Evolutionary conservation across 768 basidiomycete genomes (phyloP).

Genomic region (Clathrus columnatus): DNA sequence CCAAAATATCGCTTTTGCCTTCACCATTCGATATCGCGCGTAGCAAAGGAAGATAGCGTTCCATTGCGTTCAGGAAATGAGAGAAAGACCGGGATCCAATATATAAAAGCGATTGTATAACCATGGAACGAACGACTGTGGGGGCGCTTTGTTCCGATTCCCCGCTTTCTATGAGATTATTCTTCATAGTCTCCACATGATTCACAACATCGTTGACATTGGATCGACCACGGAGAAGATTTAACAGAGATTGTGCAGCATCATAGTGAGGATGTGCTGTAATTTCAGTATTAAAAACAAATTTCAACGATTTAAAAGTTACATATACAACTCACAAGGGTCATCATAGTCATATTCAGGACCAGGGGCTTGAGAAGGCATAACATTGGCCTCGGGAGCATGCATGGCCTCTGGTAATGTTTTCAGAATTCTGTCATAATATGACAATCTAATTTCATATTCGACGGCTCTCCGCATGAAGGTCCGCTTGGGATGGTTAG

Average conservation of each 20-base stretch:
- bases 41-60: slow-evolving; percentile 78
- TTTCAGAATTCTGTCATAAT: slow-evolving; percentile 85
- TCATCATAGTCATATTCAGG: slow-evolving; percentile 82
- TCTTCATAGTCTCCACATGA: slow-evolving; percentile 63
- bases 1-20: slow-evolving; percentile 64
- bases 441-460: slow-evolving; percentile 84
- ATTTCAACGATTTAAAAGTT: neutral
- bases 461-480: slow-evolving; percentile 86
- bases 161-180: slow-evolving; percentile 50
- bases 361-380: slow-evolving; percentile 64
- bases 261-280: slow-evolving; percentile 74
- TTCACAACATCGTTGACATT: slow-evolving; percentile 73
- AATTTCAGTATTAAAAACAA: slow-evolving; percentile 4
- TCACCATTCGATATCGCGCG: slow-evolving; percentile 52
- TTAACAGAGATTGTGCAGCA: slow-evolving; percentile 68
- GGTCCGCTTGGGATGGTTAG: slow-evolving; percentile 76
- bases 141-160: slow-evolving; percentile 59
- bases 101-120: slow-evolving; percentile 80
- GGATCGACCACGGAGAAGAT: slow-evolving; percentile 71
- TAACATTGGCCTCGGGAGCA: slow-evolving; percentile 47
- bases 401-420: slow-evolving; percentile 83
- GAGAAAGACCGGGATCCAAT: slow-evolving; percentile 96
- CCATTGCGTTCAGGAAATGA: slow-evolving; percentile 94
- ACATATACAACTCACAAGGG: slow-evolving; percentile 44
- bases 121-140: slow-evolving; percentile 60